Evolutionary conservation across 257 asterid species (phyloP), one percentile per base, ranked within the genome.

Genomic region (Paraleonurus japonicus): DNA sequence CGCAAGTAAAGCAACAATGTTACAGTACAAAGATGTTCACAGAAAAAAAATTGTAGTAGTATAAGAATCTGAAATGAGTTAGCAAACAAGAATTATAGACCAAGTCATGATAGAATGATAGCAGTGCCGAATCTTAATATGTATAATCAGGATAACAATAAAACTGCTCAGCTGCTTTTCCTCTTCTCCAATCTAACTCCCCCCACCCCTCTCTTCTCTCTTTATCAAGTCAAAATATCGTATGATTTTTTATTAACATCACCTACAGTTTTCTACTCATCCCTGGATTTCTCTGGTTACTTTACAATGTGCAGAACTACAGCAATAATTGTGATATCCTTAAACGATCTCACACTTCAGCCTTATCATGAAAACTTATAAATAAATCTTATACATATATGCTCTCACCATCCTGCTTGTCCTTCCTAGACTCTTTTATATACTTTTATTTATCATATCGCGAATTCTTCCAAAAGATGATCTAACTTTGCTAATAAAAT

Each of bases 11-110:
- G 17, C 45, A 37, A 20, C n/a, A 19, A 58, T 67, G 35, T 47
- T 35, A 58, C 22, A 53, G 15, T 13, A 60, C 17, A 59, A 32
- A 64, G 39, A 32, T 30, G 47, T 39, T 61, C 12, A 64, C 53
- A 22, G 53, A 71, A 61, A 67, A 50, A 41, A 69, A 57, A 67
- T 9, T 7, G 10, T 32, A 53, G 51, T 11, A 22, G 61, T 47
- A 16, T 22, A 71, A 33, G 27, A 69, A 19, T 48, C 59, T 11
- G 63, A 55, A 50, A 30, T 27, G 17, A 32, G 48, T 33, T 54
- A 51, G 70, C 55, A 37, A 30, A 65, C 61, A 39, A 45, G 23
- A 70, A 11, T 4, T 22, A 19, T 7, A 28, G 65, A 62, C 15
- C 75, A 57, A 65, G 22, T 27, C 39, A 68, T n/a, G 54, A 37